These are phyloP conservation scores for Stagonosporopsis vannaccii DNA, from an alignment of 2,329 filamentous ascomycete genomes.

Conservation along the genomic window DNA sequence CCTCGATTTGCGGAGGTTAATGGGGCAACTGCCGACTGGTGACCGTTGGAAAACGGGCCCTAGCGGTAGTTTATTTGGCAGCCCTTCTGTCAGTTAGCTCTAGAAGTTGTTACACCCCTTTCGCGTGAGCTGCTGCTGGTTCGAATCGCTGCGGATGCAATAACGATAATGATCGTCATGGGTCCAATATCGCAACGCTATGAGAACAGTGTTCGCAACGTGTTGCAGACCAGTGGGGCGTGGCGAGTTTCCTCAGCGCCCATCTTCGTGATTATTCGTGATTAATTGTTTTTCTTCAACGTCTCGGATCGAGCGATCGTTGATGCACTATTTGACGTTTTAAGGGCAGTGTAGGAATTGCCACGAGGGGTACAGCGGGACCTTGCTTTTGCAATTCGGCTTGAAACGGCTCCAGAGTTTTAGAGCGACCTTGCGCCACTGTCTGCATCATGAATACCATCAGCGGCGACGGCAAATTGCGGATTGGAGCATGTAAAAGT, in stretches of 20 bases:
- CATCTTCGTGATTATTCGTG: not conserved
- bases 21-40: not conserved
- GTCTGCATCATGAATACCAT: not conserved
- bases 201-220: too few species aligned
- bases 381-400: not conserved
- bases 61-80: not conserved
- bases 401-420: conserved; percentile 7
- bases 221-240: too few species aligned
- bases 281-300: conserved; percentile 12
- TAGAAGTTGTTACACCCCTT: not conserved
- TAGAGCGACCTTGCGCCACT: not conserved
- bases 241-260: not conserved
- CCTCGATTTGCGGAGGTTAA: not conserved
- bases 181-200: too few species aligned
- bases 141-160: not conserved
- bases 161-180: too few species aligned
- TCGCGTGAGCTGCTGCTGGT: not conserved
- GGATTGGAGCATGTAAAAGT: not conserved
- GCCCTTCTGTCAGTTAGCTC: not conserved
- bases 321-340: conserved; percentile 1
- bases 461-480: not conserved
- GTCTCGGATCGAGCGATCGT: conserved; percentile 2
- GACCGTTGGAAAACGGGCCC: too few species aligned
- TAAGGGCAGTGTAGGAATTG: not conserved
- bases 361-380: conserved; percentile 10